Conservation (phyloP, 768 basidiomycete genomes). For the Tricholoma saponaceum region DNA sequence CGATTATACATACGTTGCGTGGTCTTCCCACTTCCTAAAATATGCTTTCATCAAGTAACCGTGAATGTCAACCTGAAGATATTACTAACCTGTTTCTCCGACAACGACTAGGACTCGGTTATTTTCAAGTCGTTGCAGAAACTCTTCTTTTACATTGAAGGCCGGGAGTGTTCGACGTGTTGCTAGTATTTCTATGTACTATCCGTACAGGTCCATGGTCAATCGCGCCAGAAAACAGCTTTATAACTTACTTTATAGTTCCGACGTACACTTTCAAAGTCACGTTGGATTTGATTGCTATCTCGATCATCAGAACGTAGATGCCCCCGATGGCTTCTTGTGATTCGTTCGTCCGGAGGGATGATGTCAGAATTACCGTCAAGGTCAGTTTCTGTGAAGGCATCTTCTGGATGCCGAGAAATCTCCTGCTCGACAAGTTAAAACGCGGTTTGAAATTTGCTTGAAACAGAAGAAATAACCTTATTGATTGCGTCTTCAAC, state of each 20-base stretch:
- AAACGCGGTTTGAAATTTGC: conserved; percentile 2
- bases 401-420: conserved; percentile 44
- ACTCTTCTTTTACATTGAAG: conserved; percentile 59
- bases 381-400: not conserved
- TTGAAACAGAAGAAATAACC: conserved; percentile 30
- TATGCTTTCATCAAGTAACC: not conserved
- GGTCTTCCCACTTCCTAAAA: conserved; percentile 78
- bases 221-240: not conserved
- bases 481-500: conserved; percentile 81
- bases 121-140: conserved; percentile 52
- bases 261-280: conserved; percentile 44
- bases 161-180: conserved; percentile 69
- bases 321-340: not conserved
- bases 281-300: conserved; percentile 44
- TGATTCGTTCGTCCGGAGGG: not conserved
- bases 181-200: conserved; percentile 55
- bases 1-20: conserved; percentile 66
- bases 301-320: conserved; percentile 36
- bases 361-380: not conserved
- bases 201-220: not conserved
- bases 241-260: conserved; percentile 29
- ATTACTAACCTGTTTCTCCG: conserved; percentile 76
- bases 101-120: conserved; percentile 78
- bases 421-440: conserved; percentile 37
- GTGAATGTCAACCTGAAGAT: conserved; percentile 23